Evolutionary conservation across 2,329 filamentous ascomycete species (phyloP).

Genomic region (Diaporthe humulicola): DNA sequence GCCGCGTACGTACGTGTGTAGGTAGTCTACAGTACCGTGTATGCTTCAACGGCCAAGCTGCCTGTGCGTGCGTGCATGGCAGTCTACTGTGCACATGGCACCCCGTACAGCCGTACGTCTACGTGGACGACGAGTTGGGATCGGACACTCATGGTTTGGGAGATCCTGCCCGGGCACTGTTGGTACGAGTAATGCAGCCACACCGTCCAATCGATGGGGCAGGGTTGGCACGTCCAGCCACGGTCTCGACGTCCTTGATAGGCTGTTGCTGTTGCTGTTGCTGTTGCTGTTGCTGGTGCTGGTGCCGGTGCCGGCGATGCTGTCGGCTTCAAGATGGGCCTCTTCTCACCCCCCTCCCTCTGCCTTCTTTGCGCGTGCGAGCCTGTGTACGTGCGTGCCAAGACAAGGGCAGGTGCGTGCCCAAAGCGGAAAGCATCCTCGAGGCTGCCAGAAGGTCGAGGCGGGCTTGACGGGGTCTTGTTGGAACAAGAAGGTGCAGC

Average conservation of each 20-base stretch:
- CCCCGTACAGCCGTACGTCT: background rate
- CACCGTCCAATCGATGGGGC: slow-evolving; percentile 10
- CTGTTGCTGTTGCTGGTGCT: background rate
- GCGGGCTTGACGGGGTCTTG: background rate
- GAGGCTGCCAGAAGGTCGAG: background rate
- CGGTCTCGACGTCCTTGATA: background rate
- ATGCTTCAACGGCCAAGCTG: slow-evolving; percentile 6
- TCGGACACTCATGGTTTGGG: slow-evolving; percentile 10
- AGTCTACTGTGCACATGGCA: background rate
- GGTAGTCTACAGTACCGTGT: background rate
- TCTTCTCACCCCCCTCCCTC: background rate
- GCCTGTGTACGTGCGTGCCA: background rate
- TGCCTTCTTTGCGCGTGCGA: background rate
- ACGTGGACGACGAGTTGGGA: slow-evolving; percentile 12
- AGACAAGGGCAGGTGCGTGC: background rate
- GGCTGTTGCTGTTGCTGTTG: background rate
- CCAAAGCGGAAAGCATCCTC: slow-evolving; percentile 30
- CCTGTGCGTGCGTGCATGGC: background rate
- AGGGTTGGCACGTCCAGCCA: slow-evolving; percentile 16
- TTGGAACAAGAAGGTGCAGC: background rate
- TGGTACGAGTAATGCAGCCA: slow-evolving; percentile 32
- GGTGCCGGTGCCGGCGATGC: background rate
- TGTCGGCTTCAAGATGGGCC: slow-evolving; percentile 1
- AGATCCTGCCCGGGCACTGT: background rate
- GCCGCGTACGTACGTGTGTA: background rate